A percentile compares a stretch with the other conserved stretches of the same genome.
Conservation (phyloP, 2,329 filamentous ascomycete species). For the Exophiala spinifera region DNA sequence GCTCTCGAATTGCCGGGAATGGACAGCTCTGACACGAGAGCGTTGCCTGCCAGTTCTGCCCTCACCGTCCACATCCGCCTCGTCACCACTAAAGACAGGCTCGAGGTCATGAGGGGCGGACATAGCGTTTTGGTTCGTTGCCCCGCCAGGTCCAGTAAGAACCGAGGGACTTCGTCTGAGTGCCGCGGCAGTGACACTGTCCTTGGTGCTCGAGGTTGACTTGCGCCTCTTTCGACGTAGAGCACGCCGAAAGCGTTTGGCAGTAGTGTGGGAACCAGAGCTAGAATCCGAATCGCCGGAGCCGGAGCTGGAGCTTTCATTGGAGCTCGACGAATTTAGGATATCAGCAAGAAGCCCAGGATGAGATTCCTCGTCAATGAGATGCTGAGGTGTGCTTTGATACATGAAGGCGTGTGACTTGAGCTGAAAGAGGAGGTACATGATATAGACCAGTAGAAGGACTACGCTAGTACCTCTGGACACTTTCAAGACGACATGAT, state of each 20-base stretch:
- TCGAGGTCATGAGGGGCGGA: slow-evolving; percentile 19
- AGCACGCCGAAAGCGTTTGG: slow-evolving; percentile 71
- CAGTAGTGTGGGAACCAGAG: slow-evolving; percentile 67
- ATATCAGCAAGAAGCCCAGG: slow-evolving; percentile 81
- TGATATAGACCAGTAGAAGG: slow-evolving; percentile 72
- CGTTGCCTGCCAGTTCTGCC: slow-evolving; percentile 29
- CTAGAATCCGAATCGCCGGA: slow-evolving; percentile 66
- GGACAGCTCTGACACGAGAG: slow-evolving; percentile 25
- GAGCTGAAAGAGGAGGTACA: slow-evolving; percentile 86
- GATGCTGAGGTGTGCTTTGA: slow-evolving; percentile 84
- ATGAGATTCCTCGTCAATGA: slow-evolving; percentile 86
- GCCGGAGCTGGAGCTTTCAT: slow-evolving; percentile 50
- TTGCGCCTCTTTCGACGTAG: slow-evolving; percentile 72
- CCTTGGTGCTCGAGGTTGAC: slow-evolving; percentile 69
- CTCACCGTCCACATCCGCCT: slow-evolving; percentile 52
- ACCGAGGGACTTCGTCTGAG: slow-evolving; percentile 39
- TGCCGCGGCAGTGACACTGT: slow-evolving; percentile 48
- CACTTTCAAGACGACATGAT: slow-evolving; percentile 72
- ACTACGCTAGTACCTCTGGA: slow-evolving; percentile 86
- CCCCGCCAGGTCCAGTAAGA: slow-evolving; percentile 33
- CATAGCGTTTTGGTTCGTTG: slow-evolving; percentile 13
- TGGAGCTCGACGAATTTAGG: slow-evolving; percentile 66
- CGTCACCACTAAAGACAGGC: slow-evolving; percentile 48
- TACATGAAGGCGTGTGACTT: slow-evolving; percentile 92
- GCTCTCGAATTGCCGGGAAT: slow-evolving; percentile 49